A percentile compares a stretch with the other conserved stretches of the same genome.
Evolutionary conservation across 2,329 filamentous ascomycete genomes (phyloP).

Genomic region (Xylariales sp.): DNA sequence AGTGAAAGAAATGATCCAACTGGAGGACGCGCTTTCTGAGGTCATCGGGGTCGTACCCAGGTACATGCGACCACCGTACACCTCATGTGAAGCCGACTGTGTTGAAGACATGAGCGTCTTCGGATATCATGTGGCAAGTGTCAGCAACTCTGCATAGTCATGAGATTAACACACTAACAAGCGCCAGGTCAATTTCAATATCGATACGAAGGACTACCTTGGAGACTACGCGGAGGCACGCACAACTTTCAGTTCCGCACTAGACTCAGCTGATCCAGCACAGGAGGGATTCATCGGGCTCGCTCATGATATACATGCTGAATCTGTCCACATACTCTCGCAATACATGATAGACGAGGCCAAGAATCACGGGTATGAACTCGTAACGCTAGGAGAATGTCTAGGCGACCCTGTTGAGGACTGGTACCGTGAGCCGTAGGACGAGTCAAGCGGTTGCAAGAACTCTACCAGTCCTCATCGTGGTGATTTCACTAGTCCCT

Average conservation of each 20-base stretch:
- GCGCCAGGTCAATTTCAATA: conserved; percentile 10
- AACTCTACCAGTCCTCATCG: too few relatives aligned
- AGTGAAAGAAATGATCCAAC: conserved; percentile 36
- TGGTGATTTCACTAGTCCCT: too few relatives aligned
- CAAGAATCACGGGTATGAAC: conserved; percentile 13
- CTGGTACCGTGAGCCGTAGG: conserved; percentile 21
- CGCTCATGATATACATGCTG: conserved; percentile 17
- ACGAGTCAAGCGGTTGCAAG: too few relatives aligned
- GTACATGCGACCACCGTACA: conserved; percentile 24
- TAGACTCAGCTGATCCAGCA: neutral
- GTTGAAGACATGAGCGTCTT: conserved; percentile 1
- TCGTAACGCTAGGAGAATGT: conserved; percentile 20
- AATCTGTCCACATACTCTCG: conserved; percentile 15
- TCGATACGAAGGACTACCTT: conserved; percentile 10
- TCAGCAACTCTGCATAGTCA: too few relatives aligned
- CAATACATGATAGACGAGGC: conserved; percentile 16
- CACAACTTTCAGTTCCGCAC: neutral
- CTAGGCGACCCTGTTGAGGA: conserved; percentile 14
- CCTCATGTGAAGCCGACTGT: conserved; percentile 6
- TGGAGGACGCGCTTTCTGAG: conserved; percentile 40
- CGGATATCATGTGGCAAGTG: conserved; percentile 9
- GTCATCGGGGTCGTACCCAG: conserved; percentile 41
- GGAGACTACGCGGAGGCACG: conserved; percentile 18
- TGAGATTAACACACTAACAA: too few relatives aligned
- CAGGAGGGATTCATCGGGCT: conserved; percentile 23